Evolutionary conservation across 2,329 filamentous ascomycete species (phyloP).

Genomic region (Scleromitrula shiraiana): DNA sequence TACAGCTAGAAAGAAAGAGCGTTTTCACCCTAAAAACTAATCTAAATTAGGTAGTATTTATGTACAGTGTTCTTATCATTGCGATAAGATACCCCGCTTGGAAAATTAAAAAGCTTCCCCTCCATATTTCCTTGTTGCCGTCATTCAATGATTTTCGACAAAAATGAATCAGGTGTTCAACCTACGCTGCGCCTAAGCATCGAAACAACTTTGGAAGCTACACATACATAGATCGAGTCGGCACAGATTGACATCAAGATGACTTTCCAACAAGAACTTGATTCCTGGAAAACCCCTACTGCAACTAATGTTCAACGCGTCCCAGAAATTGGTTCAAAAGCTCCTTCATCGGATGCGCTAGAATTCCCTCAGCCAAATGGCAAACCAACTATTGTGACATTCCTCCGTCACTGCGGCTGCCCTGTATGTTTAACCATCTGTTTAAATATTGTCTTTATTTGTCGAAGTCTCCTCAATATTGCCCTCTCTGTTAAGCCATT

Average conservation of each 20-base stretch:
- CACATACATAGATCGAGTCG: no score
- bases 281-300: constrained; percentile 23
- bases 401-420: constrained; percentile 67
- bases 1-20: neutral
- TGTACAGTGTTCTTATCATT: neutral
- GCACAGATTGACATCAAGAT: constrained; percentile 15
- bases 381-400: constrained; percentile 55
- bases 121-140: neutral
- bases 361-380: constrained; percentile 40
- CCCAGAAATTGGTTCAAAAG: constrained; percentile 46
- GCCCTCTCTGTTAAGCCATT: no score
- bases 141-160: neutral
- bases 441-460: neutral
- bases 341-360: constrained; percentile 47
- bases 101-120: constrained; percentile 3
- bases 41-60: neutral
- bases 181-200: no score
- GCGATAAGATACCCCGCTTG: constrained; percentile 10
- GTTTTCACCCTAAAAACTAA: neutral
- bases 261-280: constrained; percentile 27
- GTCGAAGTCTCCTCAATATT: no score
- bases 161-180: no score
- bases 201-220: no score
- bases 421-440: constrained; percentile 46
- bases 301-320: constrained; percentile 34